Evolutionary conservation across 2,329 filamentous ascomycete genomes (phyloP).

Genomic region (Penicillium sp.): DNA sequence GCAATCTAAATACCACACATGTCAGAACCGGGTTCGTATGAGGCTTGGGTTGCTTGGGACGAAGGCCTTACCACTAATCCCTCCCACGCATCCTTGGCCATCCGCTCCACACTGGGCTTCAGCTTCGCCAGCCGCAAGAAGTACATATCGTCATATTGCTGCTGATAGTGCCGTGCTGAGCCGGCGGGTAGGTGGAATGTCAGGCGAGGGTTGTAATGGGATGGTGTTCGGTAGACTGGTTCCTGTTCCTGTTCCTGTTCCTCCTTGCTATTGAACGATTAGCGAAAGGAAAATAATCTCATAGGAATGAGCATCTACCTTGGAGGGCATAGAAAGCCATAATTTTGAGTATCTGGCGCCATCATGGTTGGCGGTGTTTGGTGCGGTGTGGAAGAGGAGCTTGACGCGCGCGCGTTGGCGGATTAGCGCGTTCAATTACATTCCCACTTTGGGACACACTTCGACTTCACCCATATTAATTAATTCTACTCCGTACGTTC

Average conservation of each 20-base stretch:
- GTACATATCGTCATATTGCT: constrained; percentile 98
- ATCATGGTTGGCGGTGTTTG: constrained; percentile 17
- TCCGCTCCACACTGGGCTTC: constrained; percentile 76
- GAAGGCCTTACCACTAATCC: constrained; percentile 60
- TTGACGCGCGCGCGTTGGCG: constrained; percentile 22
- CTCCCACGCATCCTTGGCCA: constrained; percentile 75
- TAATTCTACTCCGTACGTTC: too few relatives aligned
- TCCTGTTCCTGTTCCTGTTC: constrained; percentile 39
- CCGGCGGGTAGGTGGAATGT: constrained; percentile 72
- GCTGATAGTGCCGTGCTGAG: constrained; percentile 72
- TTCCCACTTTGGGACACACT: constrained; percentile 23
- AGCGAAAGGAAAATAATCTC: constrained; percentile 5
- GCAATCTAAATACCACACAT: constrained; percentile 57
- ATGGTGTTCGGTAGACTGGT: constrained; percentile 56
- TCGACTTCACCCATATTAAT: too few relatives aligned
- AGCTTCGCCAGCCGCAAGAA: constrained; percentile 86
- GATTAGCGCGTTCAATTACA: constrained; percentile 30
- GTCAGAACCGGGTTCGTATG: not conserved
- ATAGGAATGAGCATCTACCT: constrained; percentile 20
- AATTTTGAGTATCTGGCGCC: constrained; percentile 18
- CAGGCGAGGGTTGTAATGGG: constrained; percentile 71
- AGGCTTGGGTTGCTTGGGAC: not conserved
- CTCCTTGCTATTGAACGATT: constrained; percentile 32
- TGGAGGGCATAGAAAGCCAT: constrained; percentile 32
- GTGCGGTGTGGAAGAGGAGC: constrained; percentile 2